Conservation (phyloP, 1,284 basidiomycete genomes). For the Moniliophthora roreri region DNA sequence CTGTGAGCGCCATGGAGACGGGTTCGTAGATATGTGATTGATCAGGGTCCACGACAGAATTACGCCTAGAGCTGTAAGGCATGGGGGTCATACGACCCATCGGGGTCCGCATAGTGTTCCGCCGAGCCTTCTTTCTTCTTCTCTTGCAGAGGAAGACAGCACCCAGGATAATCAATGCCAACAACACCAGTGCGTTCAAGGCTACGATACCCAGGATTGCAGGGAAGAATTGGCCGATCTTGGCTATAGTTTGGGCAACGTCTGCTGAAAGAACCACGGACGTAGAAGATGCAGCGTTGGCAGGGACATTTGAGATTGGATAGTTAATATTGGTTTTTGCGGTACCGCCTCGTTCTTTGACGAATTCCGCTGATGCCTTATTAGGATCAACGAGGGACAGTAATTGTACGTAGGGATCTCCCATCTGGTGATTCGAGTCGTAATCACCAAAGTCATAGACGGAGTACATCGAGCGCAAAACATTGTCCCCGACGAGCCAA, state of each 20-base stretch:
- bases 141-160: constrained; percentile 50
- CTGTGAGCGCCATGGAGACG: constrained; percentile 74
- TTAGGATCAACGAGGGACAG: constrained; percentile 67
- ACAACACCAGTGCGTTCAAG: constrained; percentile 66
- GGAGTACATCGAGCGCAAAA: constrained; percentile 81
- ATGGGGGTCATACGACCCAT: constrained; percentile 57
- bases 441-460: constrained; percentile 88
- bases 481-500: constrained; percentile 80
- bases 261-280: constrained; percentile 53
- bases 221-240: constrained; percentile 63
- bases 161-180: constrained; percentile 53
- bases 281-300: constrained; percentile 40
- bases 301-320: constrained; percentile 49
- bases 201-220: constrained; percentile 70
- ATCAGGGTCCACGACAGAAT: constrained; percentile 33
- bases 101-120: constrained; percentile 34
- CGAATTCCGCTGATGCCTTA: constrained; percentile 69
- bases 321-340: constrained; percentile 68
- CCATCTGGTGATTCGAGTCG: constrained; percentile 58
- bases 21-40: constrained; percentile 56
- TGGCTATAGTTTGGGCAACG: constrained; percentile 54
- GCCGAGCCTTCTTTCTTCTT: constrained; percentile 31
- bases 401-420: constrained; percentile 73
- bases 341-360: constrained; percentile 59
- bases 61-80: constrained; percentile 36